These are phyloP conservation scores for Turnera subulata DNA, from an alignment of 345 rosid genomes.

Conservation along the genomic window DNA sequence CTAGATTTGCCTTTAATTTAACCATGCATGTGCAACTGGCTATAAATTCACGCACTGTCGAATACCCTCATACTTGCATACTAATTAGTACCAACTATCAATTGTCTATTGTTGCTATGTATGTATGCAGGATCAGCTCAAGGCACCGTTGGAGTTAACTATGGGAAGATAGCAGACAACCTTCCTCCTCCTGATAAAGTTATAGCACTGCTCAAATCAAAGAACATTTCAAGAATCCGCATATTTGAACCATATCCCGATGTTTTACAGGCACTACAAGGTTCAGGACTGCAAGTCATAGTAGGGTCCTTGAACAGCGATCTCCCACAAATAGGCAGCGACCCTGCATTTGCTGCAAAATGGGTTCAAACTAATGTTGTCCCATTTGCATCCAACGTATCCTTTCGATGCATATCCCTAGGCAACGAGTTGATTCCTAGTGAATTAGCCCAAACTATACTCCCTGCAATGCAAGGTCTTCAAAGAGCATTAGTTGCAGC, in stretches of 20 bases:
- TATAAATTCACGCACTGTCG: too few species aligned
- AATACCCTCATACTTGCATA: too few species aligned
- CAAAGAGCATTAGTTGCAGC: slow-evolving; percentile 16
- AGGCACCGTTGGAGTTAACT: slow-evolving; percentile 3
- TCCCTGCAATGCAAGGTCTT: slow-evolving; percentile 30
- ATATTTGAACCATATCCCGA: slow-evolving; percentile 2
- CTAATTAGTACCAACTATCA: too few species aligned
- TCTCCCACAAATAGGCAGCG: background rate
- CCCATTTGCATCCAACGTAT: slow-evolving; percentile 27
- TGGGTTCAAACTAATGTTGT: slow-evolving; percentile 39
- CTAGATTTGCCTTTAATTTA: too few species aligned
- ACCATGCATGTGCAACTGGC: too few species aligned
- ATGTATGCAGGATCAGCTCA: slow-evolving; percentile 6
- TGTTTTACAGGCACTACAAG: background rate
- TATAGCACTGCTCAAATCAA: background rate
- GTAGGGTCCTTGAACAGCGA: slow-evolving; percentile 6
- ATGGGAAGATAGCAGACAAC: background rate
- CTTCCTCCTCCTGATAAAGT: slow-evolving; percentile 2
- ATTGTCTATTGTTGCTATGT: too few species aligned
- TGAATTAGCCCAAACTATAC: slow-evolving; percentile 8
- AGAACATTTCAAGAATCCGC: background rate
- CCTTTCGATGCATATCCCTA: slow-evolving; percentile 45
- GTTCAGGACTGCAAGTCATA: background rate
- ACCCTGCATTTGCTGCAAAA: background rate
- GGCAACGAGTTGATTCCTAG: slow-evolving; percentile 43